These are phyloP conservation scores for Piloderma croceum DNA, from an alignment of 768 basidiomycete species.

Conservation along the genomic window DNA sequence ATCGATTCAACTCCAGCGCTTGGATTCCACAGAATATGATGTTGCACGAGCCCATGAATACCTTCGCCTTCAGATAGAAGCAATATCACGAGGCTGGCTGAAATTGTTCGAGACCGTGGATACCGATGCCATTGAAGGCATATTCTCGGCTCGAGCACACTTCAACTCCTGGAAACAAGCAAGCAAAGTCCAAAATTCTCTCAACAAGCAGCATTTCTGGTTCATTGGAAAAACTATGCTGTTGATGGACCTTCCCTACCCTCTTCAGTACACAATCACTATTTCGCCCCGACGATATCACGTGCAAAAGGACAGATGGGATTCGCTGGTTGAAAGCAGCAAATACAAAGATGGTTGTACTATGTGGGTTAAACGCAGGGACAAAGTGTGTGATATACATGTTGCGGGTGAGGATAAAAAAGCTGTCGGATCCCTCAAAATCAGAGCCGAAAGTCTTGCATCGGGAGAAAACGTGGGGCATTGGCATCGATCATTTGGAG, in stretches of 20 bases:
- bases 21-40: slow-evolving; percentile 19
- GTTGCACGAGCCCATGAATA: slow-evolving; percentile 14
- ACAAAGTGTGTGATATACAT: too few species aligned
- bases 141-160: slow-evolving; percentile 33
- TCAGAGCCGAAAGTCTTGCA: slow-evolving; percentile 50
- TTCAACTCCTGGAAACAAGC: slow-evolving; percentile 49
- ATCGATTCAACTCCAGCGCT: slow-evolving; percentile 18
- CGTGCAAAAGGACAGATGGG: slow-evolving; percentile 48
- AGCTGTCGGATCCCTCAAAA: slow-evolving; percentile 51
- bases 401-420: slow-evolving; percentile 50
- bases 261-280: slow-evolving; percentile 45
- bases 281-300: slow-evolving; percentile 45
- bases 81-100: too few species aligned
- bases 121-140: slow-evolving; percentile 22
- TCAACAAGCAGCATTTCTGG: slow-evolving; percentile 28
- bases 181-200: slow-evolving; percentile 30
- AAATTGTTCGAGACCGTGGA: slow-evolving; percentile 25
- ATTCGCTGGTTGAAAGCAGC: slow-evolving; percentile 32
- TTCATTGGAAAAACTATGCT: slow-evolving; percentile 29
- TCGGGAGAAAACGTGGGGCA: slow-evolving; percentile 43
- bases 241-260: slow-evolving; percentile 40
- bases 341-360: slow-evolving; percentile 33
- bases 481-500: slow-evolving; percentile 41
- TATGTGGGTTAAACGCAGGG: too few species aligned
- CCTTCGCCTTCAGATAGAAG: slow-evolving; percentile 22